phyloP scores from a whole-genome alignment of 192 early-diverging fungal genomes.

The Backusella tarrabulga region DNA sequence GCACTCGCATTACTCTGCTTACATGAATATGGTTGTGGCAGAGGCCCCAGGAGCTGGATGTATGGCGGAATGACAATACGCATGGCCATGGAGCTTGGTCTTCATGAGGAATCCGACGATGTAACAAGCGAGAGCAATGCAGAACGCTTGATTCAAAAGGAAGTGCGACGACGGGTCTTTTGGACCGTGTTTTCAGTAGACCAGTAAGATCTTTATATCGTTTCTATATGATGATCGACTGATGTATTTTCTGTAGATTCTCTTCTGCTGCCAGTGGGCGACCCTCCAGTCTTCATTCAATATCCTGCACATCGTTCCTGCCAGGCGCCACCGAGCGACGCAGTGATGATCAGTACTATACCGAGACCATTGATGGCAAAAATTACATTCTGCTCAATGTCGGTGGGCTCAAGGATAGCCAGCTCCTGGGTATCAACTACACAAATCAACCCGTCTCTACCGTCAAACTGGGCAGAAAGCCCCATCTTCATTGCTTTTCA shows the following conservation, averaged over 20 bases:
- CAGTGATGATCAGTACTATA: slow-evolving; percentile 5
- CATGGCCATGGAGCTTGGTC: slow-evolving; percentile 51
- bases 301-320: slow-evolving; percentile 45
- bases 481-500: slow-evolving; percentile 21
- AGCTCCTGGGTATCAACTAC: neutral
- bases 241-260: slow-evolving; percentile 17
- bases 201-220: slow-evolving; percentile 27
- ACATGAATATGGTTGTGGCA: slow-evolving; percentile 49
- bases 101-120: slow-evolving; percentile 42
- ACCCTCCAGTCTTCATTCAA: slow-evolving; percentile 47
- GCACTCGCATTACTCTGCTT: slow-evolving; percentile 45
- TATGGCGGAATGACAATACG: slow-evolving; percentile 46
- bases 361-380: neutral
- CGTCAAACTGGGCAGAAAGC: neutral
- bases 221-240: too few relatives aligned
- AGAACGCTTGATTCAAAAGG: slow-evolving; percentile 44
- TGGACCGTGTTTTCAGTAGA: slow-evolving; percentile 53
- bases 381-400: neutral
- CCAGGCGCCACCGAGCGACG: slow-evolving; percentile 29
- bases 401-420: neutral
- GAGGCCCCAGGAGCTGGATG: slow-evolving; percentile 60
- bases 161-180: slow-evolving; percentile 47
- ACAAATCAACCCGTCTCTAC: neutral
- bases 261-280: slow-evolving; percentile 43
- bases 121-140: slow-evolving; percentile 1